Percentiles rank a stretch among this genome's conserved stretches.
Conservation (phyloP, 768 basidiomycete species). For the Calocybe indica region DNA sequence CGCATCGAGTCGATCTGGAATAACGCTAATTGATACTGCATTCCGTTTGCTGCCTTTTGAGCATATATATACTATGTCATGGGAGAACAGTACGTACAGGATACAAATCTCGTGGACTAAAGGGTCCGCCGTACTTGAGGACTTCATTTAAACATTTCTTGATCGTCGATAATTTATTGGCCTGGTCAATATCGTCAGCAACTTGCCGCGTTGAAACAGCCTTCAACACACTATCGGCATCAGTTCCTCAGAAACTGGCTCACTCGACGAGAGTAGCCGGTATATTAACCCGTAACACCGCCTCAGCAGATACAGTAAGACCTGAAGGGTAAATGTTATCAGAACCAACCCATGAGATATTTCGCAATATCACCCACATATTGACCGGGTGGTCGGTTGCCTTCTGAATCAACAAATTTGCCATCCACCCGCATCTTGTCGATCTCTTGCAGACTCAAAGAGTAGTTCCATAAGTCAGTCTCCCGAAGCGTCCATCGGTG, state of each 20-base stretch:
- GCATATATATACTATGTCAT: too few species aligned
- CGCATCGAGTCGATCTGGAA: slow-evolving; percentile 94
- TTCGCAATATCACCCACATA: slow-evolving; percentile 52
- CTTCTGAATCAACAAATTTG: slow-evolving; percentile 93
- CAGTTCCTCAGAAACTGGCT: slow-evolving; percentile 96
- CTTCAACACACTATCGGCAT: slow-evolving; percentile 75
- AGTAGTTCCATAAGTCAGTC: slow-evolving; percentile 92
- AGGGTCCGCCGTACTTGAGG: slow-evolving; percentile 90
- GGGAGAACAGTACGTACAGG: slow-evolving; percentile 50
- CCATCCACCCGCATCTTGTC: slow-evolving; percentile 97
- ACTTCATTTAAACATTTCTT: slow-evolving; percentile 98
- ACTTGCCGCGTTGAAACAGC: not conserved
- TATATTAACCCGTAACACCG: slow-evolving; percentile 97
- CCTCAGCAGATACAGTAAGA: slow-evolving; percentile 85
- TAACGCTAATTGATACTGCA: slow-evolving; percentile 86
- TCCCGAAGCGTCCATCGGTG: slow-evolving; percentile 97
- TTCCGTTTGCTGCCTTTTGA: not conserved
- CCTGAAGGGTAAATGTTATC: slow-evolving; percentile 37
- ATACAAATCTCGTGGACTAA: slow-evolving; percentile 87
- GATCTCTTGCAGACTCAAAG: slow-evolving; percentile 88
- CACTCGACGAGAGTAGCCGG: slow-evolving; percentile 85
- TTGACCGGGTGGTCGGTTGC: slow-evolving; percentile 89
- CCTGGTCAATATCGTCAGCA: slow-evolving; percentile 36
- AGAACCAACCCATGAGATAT: not conserved
- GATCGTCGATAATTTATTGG: slow-evolving; percentile 93